Base-by-base conservation (phyloP, 208 protist genomes). In the Acanthamoeba quina region DNA sequence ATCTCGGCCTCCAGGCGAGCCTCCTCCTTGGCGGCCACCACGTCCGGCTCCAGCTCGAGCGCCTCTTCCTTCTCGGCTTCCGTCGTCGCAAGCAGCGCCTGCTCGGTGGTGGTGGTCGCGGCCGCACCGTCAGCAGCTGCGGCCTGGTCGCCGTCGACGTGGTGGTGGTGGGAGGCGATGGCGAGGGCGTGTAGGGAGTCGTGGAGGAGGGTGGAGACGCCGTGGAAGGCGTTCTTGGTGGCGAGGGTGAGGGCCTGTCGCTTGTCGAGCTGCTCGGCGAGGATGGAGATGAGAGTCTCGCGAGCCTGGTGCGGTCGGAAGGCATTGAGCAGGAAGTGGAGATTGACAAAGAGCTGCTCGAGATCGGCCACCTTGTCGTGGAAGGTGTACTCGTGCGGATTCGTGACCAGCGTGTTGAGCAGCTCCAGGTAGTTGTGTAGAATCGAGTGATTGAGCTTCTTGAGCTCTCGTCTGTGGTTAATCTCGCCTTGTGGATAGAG, bases 371-470 rank as follows among this genome's bases (percentile, higher is more conserved):
- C 64, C 64, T 96, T 96, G 9, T 86, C 49, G 64, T 74, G 56
- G 76, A 95, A 78, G 29, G 91, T 52, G 70, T 94, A 94, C 15
- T 92, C 52, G 21, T 66, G 37, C 26, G 95, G 95, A 54, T 96
- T 95, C 19, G 94, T 92, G 31, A 96, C 74, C 19, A 96, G n/a
- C 5, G 88, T 90, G 62, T 96, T 76, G 3, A 96, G 60, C 60
- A 96, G 54, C 74, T 96, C 95, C 52, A 96, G 44, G 70, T 93
- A 96, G 70, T 96, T 96, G 92, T 92, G 95, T 37, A 96, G 15
- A 11, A 96, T 88, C 19, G 95, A 96, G 49, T 93, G 62, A 88
- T 96, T 96, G 31, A 96, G 26, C 85, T 94, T 96, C 88, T 96
- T 96, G 37, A 96, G 80, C 64, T 96, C 95, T 41, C 60, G 44